Evolutionary conservation across 169 alveolate genomes (phyloP), one percentile per base, ranked within the genome.

Genomic region (Toxoplasma gondii): DNA sequence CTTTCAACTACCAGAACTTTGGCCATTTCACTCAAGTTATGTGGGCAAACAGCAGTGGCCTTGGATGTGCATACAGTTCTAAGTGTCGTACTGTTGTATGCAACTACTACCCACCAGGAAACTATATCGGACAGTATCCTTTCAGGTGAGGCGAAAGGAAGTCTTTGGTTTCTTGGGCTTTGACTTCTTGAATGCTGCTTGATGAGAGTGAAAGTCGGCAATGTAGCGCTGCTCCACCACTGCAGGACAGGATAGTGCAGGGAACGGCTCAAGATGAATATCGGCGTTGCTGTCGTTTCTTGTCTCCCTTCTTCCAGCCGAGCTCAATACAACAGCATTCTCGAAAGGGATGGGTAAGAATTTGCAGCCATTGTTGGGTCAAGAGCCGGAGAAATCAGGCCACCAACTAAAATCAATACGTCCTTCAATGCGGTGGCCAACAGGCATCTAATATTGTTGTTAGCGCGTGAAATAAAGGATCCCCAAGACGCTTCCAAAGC

Each of bases 21-120:
- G 94, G 94, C 67, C 94, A 92, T 49, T 92, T 92, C 86, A 92
- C 94, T 5, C 94, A 92, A 43, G 91, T 92, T 31, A 92, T 92
- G 94, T 92, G 94, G 94, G 34, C 70, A 16, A 29, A 38, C 69
- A 82, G 88, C 74, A 92, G 92, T 0, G 94, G 91, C 84, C 43
- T 92, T 16, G 94, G 94, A 80, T 92, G 94, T 64, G 92, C 94
- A 27, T 69, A 69, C 92, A 82, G 90, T 49, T 41, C 90, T 27
- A 24, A 0, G 39, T 82, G 90, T 38, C n/a, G 67, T 31, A 54
- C 94, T 24, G 17, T 82, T 34, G 67, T 92, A 0, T 92, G 94
- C 49, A 92, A 92, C 86, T 92, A 92, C 87, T 45, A 38, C 29
- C 94, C 94, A 27, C 67, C 70, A 7, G 94, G 94, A n/a, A 92